phyloP scores from a whole-genome alignment of 192 early-diverging fungal species.

The Fimicolochytrium jonesii region DNA sequence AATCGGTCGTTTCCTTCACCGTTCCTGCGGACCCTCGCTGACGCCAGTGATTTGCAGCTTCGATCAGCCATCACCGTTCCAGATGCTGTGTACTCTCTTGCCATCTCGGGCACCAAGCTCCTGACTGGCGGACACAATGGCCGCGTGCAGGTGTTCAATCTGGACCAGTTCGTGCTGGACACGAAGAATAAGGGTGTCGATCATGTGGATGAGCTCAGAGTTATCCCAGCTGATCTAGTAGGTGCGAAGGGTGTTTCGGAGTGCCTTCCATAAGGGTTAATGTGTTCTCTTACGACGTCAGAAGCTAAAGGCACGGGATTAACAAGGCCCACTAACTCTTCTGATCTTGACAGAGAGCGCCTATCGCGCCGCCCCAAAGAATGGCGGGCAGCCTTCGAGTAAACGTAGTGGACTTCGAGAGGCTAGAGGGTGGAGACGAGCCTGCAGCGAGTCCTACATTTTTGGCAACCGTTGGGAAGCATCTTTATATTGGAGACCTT shows the following conservation, averaged over 20 bases:
- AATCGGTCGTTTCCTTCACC: background rate
- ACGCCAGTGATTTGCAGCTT: conserved; percentile 22
- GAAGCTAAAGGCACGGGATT: background rate
- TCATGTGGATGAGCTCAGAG: conserved; percentile 4
- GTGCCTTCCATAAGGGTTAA: background rate
- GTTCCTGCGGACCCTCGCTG: background rate
- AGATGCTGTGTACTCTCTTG: conserved; percentile 33
- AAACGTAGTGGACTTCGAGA: conserved; percentile 31
- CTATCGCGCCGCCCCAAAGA: conserved; percentile 31
- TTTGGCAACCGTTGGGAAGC: conserved; percentile 32
- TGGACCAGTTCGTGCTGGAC: conserved; percentile 21
- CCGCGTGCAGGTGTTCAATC: conserved; percentile 39
- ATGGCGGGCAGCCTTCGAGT: conserved; percentile 28
- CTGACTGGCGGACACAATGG: conserved; percentile 36
- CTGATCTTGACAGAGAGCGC: background rate
- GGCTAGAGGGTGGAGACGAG: background rate
- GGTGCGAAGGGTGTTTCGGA: no score
- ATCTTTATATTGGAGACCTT: conserved; percentile 35
- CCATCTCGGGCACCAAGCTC: conserved; percentile 27
- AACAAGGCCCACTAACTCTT: background rate
- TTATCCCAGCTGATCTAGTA: background rate
- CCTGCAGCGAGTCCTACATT: conserved; percentile 25
- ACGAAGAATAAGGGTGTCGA: conserved; percentile 10
- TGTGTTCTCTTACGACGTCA: background rate
- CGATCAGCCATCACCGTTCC: conserved; percentile 41